Percentiles rank a stretch among this genome's conserved stretches.
Conservation (phyloP, 2,329 filamentous ascomycete species). For the Balansia obtecta region DNA sequence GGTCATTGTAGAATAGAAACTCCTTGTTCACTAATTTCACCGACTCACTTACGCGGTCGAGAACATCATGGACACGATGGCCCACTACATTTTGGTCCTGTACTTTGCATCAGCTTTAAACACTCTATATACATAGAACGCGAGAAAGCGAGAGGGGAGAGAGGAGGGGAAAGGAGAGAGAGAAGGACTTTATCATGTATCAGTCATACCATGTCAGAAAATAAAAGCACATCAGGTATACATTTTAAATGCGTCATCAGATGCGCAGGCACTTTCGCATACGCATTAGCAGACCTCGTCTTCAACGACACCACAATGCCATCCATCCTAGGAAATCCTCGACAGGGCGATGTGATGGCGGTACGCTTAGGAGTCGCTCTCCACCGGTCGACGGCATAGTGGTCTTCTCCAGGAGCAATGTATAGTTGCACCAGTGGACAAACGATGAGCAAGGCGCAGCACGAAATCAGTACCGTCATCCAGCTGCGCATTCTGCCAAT, state of each 20-base stretch:
- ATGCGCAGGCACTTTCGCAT: conserved; percentile 41
- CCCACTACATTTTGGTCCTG: conserved; percentile 37
- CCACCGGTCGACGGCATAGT: conserved; percentile 19
- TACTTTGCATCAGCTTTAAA: not conserved
- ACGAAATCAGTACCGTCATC: not conserved
- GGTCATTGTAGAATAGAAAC: conserved; percentile 33
- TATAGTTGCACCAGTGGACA: conserved; percentile 1
- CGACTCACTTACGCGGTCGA: conserved; percentile 25
- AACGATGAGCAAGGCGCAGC: not conserved
- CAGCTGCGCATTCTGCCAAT: not conserved
- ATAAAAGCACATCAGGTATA: conserved; percentile 42
- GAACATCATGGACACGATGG: conserved; percentile 28
- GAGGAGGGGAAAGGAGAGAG: not conserved
- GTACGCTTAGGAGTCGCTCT: conserved; percentile 22
- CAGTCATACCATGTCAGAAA: conserved; percentile 35
- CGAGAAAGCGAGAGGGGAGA: not conserved
- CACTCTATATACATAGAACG: not conserved
- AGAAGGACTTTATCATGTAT: not conserved
- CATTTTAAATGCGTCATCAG: conserved; percentile 41
- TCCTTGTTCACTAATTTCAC: conserved; percentile 27
- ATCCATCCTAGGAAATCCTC: conserved; percentile 28
- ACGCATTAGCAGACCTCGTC: conserved; percentile 44
- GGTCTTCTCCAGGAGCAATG: not conserved
- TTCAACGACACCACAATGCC: conserved; percentile 42
- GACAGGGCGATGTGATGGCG: conserved; percentile 26